Base-by-base conservation (phyloP, 2,329 filamentous ascomycete genomes). In the Fusarium globosum region DNA sequence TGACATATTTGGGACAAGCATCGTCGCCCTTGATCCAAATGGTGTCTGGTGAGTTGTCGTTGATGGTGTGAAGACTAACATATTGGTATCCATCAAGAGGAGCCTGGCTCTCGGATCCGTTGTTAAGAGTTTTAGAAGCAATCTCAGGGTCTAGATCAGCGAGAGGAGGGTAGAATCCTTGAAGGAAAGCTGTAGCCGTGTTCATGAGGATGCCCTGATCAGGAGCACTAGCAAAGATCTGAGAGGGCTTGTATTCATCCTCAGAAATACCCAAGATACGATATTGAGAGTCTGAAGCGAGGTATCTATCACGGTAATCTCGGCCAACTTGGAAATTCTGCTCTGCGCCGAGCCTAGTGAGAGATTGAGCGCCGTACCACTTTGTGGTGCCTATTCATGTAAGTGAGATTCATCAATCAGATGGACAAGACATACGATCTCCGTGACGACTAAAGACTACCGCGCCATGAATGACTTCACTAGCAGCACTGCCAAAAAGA, bases 21-120 rank as follows among this genome's bases (percentile, higher is more conserved):
- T 81, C 80, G 15, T 82, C 81, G 13, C 81, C 81, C 70, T 82
- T 82, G 74, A 82, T 81, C 81, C 81, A 82, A 53, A 82, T 80
- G 16, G 78, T 80, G 51, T 81, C 79, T 13, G 79, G 80, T 14
- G 80, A 80, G 41, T 81, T 77, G 30, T 77, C 74, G 59, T 75
- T 78, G 53, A 79, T 68, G 45, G 78, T 77, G 18, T 81, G 77
- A 15, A 82, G 71, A 6, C 78, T 65, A 21, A 82, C 80, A 35
- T 82, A 82, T 61, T 82, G 81, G 63, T 82, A 82, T 6, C 81
- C 80, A 20, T 78, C 76, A 15, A 81, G 76, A 14, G 80, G 80
- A 4, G 75, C 76, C 4, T 71, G 71, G 21, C 77, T 77, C 38
- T 78, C 71, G 26, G 71, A 78, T 2, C 79, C 79, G 35, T 82